Evolutionary conservation across 345 rosid species (phyloP), one percentile per base, ranked within the genome.

Genomic region (Salix caprea): DNA sequence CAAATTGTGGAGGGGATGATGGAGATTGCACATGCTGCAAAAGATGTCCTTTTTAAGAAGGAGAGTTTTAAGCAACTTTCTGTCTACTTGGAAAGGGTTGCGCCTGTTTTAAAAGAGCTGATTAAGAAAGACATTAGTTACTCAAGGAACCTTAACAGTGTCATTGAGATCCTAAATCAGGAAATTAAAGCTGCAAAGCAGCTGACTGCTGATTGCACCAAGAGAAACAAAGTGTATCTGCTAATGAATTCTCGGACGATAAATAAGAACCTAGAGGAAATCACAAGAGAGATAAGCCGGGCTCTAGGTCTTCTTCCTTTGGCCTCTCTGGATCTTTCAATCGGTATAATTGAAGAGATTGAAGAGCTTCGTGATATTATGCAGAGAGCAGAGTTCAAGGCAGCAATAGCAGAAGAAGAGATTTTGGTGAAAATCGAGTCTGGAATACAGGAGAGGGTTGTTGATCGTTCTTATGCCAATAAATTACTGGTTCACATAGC

Each of bases 371-470:
- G 83, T 56, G 84, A 84, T 18, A 82, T 67, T 52, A 85, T 91
- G 94, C 83, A 82, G 76, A 87, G 78, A 52, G 91, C 86, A 0
- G 91, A 89, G 85, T 89, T 87, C 76, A 87, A 69, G 85, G 84
- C 92, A 36, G 89, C 89, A 60, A 26, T 83, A 79, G 82, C 82
- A 26, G 94, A 89, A 77, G 94, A 89, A 82, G 89, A 88, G 83
- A 79, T 91, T 75, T 73, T 91, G 85, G 82, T 81, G 74, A 89
- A 83, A 83, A 85, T 91, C 72, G 92, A 91, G 80, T 79, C 86
- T 0, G 94, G 92, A 73, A 91, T 91, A 82, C 92, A 83, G 71
- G 91, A 91, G 77, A 82, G 91, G 82, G 89, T 82, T 12, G 83
- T 83, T 61, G 91, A 88, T 77, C 85, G 91, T 74, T 82, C 87